Conservation (phyloP, 2,329 filamentous ascomycete genomes). For the Exophiala xenobiotica region DNA sequence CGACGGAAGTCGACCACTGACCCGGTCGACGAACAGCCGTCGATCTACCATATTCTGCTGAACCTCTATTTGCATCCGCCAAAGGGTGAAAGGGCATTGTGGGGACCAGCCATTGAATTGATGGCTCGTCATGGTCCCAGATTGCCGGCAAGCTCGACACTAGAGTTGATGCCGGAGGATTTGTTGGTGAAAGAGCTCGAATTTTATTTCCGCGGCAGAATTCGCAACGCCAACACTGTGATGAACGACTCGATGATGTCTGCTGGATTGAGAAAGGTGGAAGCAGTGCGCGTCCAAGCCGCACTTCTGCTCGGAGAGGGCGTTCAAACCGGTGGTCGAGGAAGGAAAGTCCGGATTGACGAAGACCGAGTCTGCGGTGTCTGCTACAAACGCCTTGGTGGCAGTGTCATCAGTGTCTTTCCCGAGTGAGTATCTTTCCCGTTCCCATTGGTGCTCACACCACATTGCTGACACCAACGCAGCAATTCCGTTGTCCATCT, state of each 20-base stretch:
- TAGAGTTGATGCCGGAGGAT: slow-evolving; percentile 78
- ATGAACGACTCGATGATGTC: slow-evolving; percentile 79
- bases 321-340: slow-evolving; percentile 52
- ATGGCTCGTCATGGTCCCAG: slow-evolving; percentile 91
- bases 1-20: slow-evolving; percentile 45
- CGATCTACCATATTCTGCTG: slow-evolving; percentile 89
- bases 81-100: slow-evolving; percentile 67
- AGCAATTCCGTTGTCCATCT: slow-evolving; percentile 71
- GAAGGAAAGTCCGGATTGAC: slow-evolving; percentile 71
- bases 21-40: slow-evolving; percentile 60
- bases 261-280: slow-evolving; percentile 71
- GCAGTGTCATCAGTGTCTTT: slow-evolving; percentile 85
- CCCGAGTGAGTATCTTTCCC: slow-evolving; percentile 76
- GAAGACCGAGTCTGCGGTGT: slow-evolving; percentile 90
- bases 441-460: too few relatives aligned
- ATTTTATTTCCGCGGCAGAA: slow-evolving; percentile 87
- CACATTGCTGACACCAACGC: too few relatives aligned
- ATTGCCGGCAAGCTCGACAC: slow-evolving; percentile 79
- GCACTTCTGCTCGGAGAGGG: slow-evolving; percentile 71
- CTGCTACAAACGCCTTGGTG: slow-evolving; percentile 88
- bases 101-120: slow-evolving; percentile 77
- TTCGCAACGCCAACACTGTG: slow-evolving; percentile 78
- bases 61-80: slow-evolving; percentile 85
- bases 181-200: slow-evolving; percentile 78
- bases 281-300: slow-evolving; percentile 74